These are phyloP conservation scores for Gossypium schwendimanii DNA, from an alignment of 441 rosid genomes.

Conservation along the genomic window DNA sequence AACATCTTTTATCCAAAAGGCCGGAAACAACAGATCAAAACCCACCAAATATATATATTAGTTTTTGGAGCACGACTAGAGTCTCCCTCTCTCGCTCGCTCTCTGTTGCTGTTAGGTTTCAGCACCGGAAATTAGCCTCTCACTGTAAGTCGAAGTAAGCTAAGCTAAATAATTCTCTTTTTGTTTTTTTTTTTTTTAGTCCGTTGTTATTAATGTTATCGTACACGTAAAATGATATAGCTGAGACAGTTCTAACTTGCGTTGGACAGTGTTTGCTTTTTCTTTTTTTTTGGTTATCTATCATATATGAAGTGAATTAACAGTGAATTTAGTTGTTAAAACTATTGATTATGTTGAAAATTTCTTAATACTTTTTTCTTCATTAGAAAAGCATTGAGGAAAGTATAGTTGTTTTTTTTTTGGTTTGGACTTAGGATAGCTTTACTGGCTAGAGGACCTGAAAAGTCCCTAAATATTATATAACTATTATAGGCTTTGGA, in stretches of 20 bases:
- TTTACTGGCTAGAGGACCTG: conserved; percentile 29
- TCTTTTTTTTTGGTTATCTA: neutral
- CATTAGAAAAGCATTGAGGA: conserved; percentile 8
- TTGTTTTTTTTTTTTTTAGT: neutral
- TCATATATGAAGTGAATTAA: neutral
- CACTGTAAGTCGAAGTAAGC: neutral
- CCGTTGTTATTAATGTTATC: neutral
- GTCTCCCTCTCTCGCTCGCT: neutral
- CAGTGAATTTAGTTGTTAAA: neutral
- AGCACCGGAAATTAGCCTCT: neutral
- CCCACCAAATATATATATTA: neutral
- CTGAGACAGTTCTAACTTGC: neutral
- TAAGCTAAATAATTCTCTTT: neutral
- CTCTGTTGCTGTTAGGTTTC: neutral
- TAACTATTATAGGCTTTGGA: conserved; percentile 34
- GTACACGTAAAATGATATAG: neutral
- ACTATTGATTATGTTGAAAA: neutral
- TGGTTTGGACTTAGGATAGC: conserved; percentile 41
- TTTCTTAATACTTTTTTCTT: neutral
- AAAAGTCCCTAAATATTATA: conserved; percentile 20
- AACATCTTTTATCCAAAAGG: neutral
- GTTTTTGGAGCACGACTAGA: too few relatives aligned
- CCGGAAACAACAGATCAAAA: neutral
- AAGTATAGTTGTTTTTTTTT: conserved; percentile 36
- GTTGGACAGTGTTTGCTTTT: neutral